phyloP scores from a whole-genome alignment of 1,284 basidiomycete genomes.

The Malassezia sp. region DNA sequence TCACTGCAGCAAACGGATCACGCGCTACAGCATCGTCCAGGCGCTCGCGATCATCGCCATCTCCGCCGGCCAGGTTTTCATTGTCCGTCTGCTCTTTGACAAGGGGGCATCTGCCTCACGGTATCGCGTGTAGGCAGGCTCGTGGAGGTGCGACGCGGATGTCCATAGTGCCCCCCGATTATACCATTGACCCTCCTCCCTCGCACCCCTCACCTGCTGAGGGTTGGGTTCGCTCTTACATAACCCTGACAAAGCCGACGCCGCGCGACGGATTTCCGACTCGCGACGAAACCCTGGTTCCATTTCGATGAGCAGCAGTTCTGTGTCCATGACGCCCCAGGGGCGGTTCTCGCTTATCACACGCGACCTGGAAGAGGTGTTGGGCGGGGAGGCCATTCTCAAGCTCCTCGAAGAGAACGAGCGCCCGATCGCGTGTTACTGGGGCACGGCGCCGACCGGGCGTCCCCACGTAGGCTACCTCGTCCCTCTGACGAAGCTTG shows the following conservation, averaged over 20 bases:
- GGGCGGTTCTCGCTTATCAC: conserved; percentile 77
- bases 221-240: no score
- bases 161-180: no score
- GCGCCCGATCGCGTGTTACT: conserved; percentile 26
- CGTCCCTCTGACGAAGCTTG: conserved; percentile 86
- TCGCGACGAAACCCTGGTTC: no score
- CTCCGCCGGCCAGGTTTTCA: conserved; percentile 34
- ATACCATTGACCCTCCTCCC: no score
- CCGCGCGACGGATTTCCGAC: no score
- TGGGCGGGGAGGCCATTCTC: conserved; percentile 74
- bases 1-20: conserved; percentile 23
- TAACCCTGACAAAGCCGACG: no score
- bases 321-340: no score
- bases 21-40: conserved; percentile 40
- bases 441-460: conserved; percentile 86
- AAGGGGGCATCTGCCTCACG: conserved; percentile 21
- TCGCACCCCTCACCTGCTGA: no score
- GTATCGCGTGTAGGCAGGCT: conserved; percentile 29
- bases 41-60: conserved; percentile 34
- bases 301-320: no score
- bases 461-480: conserved; percentile 92
- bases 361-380: conserved; percentile 71
- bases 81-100: conserved; percentile 39
- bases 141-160: no score
- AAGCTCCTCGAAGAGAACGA: conserved; percentile 60